Conservation (phyloP, 805 yeast genomes). For the Kregervanrija delftensis region DNA sequence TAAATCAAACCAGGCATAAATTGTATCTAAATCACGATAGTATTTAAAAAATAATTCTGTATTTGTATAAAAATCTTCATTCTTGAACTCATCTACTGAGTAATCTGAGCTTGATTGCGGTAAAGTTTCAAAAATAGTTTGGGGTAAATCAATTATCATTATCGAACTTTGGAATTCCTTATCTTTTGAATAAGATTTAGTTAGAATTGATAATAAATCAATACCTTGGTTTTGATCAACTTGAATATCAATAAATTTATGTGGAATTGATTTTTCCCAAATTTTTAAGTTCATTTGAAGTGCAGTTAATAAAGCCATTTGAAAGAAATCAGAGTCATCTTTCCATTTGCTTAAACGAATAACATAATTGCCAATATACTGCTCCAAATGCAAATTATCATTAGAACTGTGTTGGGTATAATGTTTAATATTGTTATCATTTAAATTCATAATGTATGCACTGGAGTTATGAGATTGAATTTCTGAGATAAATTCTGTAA, state of each 20-base stretch:
- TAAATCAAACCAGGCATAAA: conserved; percentile 65
- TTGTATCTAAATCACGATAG: conserved; percentile 60
- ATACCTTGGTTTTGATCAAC: conserved; percentile 17
- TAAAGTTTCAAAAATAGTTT: conserved; percentile 47
- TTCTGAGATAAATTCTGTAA: too few relatives aligned
- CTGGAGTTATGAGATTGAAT: too few relatives aligned
- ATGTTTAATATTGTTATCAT: conserved; percentile 1
- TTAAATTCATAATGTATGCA: not conserved
- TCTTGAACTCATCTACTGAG: not conserved
- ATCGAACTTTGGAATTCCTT: conserved; percentile 28
- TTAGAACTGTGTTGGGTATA: conserved; percentile 1
- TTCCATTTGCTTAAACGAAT: conserved; percentile 33
- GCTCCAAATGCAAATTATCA: not conserved
- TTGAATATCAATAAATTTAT: conserved; percentile 42
- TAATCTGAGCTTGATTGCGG: conserved; percentile 25
- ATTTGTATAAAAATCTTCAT: conserved; percentile 5
- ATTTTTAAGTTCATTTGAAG: conserved; percentile 23
- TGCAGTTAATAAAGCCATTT: conserved; percentile 15
- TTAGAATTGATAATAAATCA: conserved; percentile 13
- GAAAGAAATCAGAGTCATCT: conserved; percentile 9
- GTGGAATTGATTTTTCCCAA: conserved; percentile 43
- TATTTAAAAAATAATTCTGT: conserved; percentile 61
- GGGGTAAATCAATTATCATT: conserved; percentile 51
- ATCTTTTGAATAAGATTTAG: conserved; percentile 2
- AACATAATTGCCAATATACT: conserved; percentile 31